Percentiles rank a stretch among this genome's conserved stretches.
Evolutionary conservation across 2,329 filamentous ascomycete species (phyloP).

Genomic region (Furcasterigmium sp.): DNA sequence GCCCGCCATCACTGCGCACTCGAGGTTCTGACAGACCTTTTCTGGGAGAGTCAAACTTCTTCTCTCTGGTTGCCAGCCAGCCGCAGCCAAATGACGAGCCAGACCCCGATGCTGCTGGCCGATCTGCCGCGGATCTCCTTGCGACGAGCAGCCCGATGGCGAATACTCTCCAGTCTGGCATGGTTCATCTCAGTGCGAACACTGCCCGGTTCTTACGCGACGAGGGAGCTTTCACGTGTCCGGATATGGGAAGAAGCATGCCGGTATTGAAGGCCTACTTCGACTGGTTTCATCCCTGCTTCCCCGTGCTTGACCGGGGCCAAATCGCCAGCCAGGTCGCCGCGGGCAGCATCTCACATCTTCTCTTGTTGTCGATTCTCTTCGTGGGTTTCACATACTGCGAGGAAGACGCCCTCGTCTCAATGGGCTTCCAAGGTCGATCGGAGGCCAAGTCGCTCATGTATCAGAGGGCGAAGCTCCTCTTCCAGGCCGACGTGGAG

Average conservation of each 20-base stretch:
- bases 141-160: no score
- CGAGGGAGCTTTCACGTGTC: slow-evolving; percentile 14
- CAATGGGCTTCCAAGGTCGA: slow-evolving; percentile 40
- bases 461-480: slow-evolving; percentile 40
- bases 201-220: slow-evolving; percentile 14
- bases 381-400: slow-evolving; percentile 51
- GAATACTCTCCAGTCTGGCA: not conserved
- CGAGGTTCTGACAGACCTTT: no score
- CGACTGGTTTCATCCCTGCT: slow-evolving; percentile 51
- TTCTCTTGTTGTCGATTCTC: slow-evolving; percentile 47
- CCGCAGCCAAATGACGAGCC: slow-evolving; percentile 1
- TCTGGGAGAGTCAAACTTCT: slow-evolving; percentile 33
- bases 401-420: slow-evolving; percentile 34
- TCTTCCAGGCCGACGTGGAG: slow-evolving; percentile 50
- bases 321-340: slow-evolving; percentile 33
- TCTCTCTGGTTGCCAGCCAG: slow-evolving; percentile 21
- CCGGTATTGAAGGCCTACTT: slow-evolving; percentile 43
- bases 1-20: no score
- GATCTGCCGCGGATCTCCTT: no score
- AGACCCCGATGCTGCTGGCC: no score
- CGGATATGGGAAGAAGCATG: slow-evolving; percentile 12
- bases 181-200: slow-evolving; percentile 11
- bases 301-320: slow-evolving; percentile 45
- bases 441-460: slow-evolving; percentile 44
- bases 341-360: slow-evolving; percentile 36